phyloP scores from a whole-genome alignment of 495 filamentous ascomycete genomes.

The Penicillium mononematosum region DNA sequence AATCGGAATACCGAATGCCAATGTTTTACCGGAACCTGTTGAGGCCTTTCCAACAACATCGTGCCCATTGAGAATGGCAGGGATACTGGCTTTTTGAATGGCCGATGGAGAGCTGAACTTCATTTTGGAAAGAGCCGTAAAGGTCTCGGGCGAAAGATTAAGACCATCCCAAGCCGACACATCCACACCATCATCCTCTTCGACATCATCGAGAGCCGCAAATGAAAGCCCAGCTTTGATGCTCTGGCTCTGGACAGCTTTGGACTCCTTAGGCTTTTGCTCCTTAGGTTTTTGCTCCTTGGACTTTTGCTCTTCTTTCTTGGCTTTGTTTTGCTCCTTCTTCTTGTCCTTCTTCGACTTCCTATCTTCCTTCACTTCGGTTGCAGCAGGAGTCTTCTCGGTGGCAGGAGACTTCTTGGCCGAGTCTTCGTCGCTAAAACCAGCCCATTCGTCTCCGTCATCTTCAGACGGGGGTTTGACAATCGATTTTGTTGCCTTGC shows the following conservation, averaged over 20 bases:
- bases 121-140: conserved; percentile 72
- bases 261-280: conserved; percentile 34
- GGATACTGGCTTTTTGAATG: conserved; percentile 76
- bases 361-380: conserved; percentile 23
- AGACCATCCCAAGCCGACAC: conserved; percentile 76
- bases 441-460: conserved; percentile 55
- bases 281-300: conserved; percentile 31
- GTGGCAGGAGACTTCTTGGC: conserved; percentile 23
- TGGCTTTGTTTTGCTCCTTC: conserved; percentile 18
- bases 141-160: conserved; percentile 63
- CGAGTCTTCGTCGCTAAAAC: conserved; percentile 49
- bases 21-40: conserved; percentile 94
- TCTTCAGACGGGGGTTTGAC: conserved; percentile 25
- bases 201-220: conserved; percentile 39
- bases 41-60: conserved; percentile 95
- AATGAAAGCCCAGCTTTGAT: conserved; percentile 40
- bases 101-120: conserved; percentile 76
- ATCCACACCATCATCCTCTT: conserved; percentile 45
- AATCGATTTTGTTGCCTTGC: conserved; percentile 40
- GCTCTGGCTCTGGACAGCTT: conserved; percentile 20
- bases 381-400: conserved; percentile 16
- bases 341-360: conserved; percentile 26
- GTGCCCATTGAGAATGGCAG: conserved; percentile 76
- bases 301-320: conserved; percentile 25
- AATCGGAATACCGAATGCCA: conserved; percentile 76